These are phyloP conservation scores for Ogataea pini DNA, from an alignment of 805 yeast genomes.

Conservation along the genomic window DNA sequence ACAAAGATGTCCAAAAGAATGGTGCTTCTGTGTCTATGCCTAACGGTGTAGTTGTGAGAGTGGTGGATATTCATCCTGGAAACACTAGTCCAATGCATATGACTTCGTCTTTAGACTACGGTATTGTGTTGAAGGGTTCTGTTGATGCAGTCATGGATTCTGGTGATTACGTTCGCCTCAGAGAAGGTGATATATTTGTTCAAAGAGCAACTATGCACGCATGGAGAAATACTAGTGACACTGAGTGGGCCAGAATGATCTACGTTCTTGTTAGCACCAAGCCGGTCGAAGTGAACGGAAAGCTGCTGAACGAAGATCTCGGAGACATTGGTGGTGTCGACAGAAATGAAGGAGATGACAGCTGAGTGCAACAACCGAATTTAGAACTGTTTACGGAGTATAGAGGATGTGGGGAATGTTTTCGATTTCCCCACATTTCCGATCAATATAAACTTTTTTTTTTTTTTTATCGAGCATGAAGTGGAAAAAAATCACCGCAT, in stretches of 20 bases:
- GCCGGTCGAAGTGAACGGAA: slow-evolving; percentile 11
- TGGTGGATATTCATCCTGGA: slow-evolving; percentile 12
- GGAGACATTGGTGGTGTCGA: slow-evolving; percentile 13
- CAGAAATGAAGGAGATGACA: slow-evolving; percentile 9
- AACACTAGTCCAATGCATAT: slow-evolving; percentile 13
- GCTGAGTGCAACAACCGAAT: not conserved
- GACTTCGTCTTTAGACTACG: slow-evolving; percentile 12
- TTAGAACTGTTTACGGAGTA: too few species aligned
- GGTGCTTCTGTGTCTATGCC: slow-evolving; percentile 13
- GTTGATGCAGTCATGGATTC: slow-evolving; percentile 16
- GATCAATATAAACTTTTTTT: not conserved
- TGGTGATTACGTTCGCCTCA: slow-evolving; percentile 5
- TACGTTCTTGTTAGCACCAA: slow-evolving; percentile 9
- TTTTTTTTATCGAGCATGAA: too few species aligned
- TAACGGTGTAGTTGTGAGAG: slow-evolving; percentile 11
- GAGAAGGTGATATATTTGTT: slow-evolving; percentile 12
- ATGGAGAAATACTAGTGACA: slow-evolving; percentile 12
- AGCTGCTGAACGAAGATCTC: slow-evolving; percentile 5
- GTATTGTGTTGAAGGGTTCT: slow-evolving; percentile 10
- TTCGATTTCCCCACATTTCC: slow-evolving; percentile 4
- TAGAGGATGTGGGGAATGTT: not conserved
- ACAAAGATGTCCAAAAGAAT: slow-evolving; percentile 1
- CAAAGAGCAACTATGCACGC: slow-evolving; percentile 16
- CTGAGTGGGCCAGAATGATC: slow-evolving; percentile 14
- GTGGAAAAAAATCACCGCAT: too few species aligned